Conservation (phyloP, 495 filamentous ascomycete genomes). For the Cercophora samala region DNA sequence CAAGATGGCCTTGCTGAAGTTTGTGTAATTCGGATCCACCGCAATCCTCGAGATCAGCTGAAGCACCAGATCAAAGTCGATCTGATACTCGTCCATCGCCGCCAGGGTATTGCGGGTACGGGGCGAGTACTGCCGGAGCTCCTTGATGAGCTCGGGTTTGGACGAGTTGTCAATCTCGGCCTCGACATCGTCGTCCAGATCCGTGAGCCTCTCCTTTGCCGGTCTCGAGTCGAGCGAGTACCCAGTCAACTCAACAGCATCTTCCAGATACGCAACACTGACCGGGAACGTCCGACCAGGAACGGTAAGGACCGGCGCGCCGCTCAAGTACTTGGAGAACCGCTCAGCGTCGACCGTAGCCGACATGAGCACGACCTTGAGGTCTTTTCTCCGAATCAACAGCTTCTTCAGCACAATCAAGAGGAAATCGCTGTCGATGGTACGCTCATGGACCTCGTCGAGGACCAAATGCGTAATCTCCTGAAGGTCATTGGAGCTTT, state of each 20-base stretch:
- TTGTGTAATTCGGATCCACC: constrained; percentile 55
- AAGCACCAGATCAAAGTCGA: constrained; percentile 80
- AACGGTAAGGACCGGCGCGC: constrained; percentile 80
- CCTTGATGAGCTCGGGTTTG: constrained; percentile 47
- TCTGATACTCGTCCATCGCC: constrained; percentile 78
- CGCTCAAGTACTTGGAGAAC: constrained; percentile 82
- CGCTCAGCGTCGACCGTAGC: constrained; percentile 89
- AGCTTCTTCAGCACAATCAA: constrained; percentile 84
- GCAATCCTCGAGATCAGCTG: constrained; percentile 71
- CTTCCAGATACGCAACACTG: constrained; percentile 79
- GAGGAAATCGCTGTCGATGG: constrained; percentile 94
- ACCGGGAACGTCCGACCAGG: constrained; percentile 94
- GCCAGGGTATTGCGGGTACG: constrained; percentile 69
- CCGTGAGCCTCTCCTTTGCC: constrained; percentile 44
- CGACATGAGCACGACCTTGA: constrained; percentile 89
- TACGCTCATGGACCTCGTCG: constrained; percentile 92
- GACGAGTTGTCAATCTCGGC: constrained; percentile 47
- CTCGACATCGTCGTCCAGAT: constrained; percentile 56
- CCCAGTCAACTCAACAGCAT: constrained; percentile 79
- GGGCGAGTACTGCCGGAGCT: constrained; percentile 66
- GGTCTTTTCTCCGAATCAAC: constrained; percentile 63
- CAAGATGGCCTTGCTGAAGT: constrained; percentile 84
- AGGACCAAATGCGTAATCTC: constrained; percentile 91
- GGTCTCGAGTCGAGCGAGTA: constrained; percentile 59
- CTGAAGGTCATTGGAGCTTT: constrained; percentile 75